These are phyloP conservation scores for Allium cepa DNA, from an alignment of 106 monocot genomes.

Conservation along the genomic window DNA sequence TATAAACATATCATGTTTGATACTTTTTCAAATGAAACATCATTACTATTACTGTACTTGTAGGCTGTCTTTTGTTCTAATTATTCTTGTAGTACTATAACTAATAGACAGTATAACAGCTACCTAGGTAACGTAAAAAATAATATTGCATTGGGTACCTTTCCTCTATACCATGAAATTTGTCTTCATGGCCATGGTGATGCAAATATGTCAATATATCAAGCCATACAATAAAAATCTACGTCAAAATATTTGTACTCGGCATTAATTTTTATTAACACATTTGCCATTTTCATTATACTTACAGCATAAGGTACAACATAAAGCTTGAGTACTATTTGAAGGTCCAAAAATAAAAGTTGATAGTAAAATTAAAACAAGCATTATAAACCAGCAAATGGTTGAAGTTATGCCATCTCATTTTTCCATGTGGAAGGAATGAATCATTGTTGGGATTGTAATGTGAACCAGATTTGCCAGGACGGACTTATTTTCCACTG, in stretches of 20 bases:
- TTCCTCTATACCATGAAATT: slow-evolving; percentile 51
- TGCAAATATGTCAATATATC: slow-evolving; percentile 54
- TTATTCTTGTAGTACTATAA: too few relatives aligned
- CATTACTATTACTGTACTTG: too few relatives aligned
- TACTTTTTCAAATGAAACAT: too few relatives aligned
- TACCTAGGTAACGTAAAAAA: too few relatives aligned
- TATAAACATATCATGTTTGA: too few relatives aligned
- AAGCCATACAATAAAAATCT: slow-evolving; percentile 53
- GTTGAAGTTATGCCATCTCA: slow-evolving; percentile 38
- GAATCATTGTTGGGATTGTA: slow-evolving; percentile 55
- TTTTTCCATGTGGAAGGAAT: slow-evolving; percentile 36
- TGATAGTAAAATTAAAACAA: slow-evolving; percentile 31
- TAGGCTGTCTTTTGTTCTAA: too few relatives aligned
- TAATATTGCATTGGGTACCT: background rate
- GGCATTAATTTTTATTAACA: too few relatives aligned
- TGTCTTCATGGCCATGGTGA: slow-evolving; percentile 38
- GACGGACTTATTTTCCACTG: slow-evolving; percentile 47
- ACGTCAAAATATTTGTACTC: background rate
- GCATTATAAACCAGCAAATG: slow-evolving; percentile 50
- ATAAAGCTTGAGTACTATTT: slow-evolving; percentile 49
- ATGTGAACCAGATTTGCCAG: slow-evolving; percentile 69
- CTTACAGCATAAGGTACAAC: slow-evolving; percentile 51
- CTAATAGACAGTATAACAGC: too few relatives aligned
- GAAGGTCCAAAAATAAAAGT: slow-evolving; percentile 20
- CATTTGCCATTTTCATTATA: background rate